Base-by-base conservation (phyloP, 352 stramenopile species). In the Halophytophthora polymorphica region DNA sequence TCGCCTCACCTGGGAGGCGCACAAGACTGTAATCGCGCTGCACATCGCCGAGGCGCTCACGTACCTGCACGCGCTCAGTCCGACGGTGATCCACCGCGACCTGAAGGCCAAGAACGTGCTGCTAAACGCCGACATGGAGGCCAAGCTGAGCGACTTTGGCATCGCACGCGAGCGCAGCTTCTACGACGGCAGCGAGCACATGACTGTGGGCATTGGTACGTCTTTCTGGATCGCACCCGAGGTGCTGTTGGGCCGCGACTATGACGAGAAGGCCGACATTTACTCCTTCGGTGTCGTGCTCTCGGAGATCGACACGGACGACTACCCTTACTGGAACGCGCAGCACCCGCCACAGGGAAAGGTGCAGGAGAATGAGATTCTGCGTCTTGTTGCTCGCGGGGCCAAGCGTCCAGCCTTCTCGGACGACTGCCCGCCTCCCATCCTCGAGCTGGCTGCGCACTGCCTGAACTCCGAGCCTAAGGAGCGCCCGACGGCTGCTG, bases 101-200 rank as follows among this genome's bases (percentile, higher is more conserved):
- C 56, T 79, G 19, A 79, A 79, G 55, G 54, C 58, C 37, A 79
- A 79, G 48, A 79, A 79, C 34, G 64, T 79, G 45, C 23, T 79
- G 34, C 36, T 76, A 35, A 73, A 77, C 49, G 50, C 56, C 11
- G 60, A 83, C 13, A 66, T 81, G 64, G 63, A 86, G 34, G 77
- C 77, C 22, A 90, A 90, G 37, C 58, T 90, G 17, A 88, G 74
- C 29, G 79, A 90, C 59, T 90, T 90, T 58, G 73, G 77, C 6
- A 72, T 85, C 29, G 80, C 74, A 1, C 73, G 77, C 2, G 68
- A 84, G 47, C 63, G 67, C 15, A 61, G 61, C 23, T 71, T 75
- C 18, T 66, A 81, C 25, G 72, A 81, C 44, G 66, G 73, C 34
- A 69, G 50, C 29, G 73, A 77, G 28, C 64, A 76, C 64, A 86